A percentile compares a stretch with the other conserved stretches of the same genome.
phyloP scores from a whole-genome alignment of 176 grass and related monocot genomes.

The Coix lacrymajobi region DNA sequence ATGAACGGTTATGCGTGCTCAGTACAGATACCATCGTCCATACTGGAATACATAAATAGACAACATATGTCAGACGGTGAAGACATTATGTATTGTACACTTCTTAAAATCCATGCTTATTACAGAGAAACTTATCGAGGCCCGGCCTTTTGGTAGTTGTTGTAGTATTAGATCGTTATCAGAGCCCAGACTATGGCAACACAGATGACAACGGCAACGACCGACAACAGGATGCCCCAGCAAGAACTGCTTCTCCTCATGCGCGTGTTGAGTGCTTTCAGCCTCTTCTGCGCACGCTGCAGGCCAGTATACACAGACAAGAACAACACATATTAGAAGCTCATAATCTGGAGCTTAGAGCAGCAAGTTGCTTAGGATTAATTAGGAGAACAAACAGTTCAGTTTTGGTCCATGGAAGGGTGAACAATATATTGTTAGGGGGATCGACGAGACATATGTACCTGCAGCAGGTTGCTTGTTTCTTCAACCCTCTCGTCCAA shows the following conservation, averaged over 20 bases:
- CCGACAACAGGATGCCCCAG: constrained; percentile 31
- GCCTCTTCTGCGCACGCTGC: constrained; percentile 47
- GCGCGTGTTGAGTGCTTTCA: constrained; percentile 46
- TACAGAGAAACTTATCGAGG: background rate
- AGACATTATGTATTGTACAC: background rate
- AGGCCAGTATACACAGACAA: background rate
- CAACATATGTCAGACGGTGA: background rate
- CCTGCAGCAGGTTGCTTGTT: constrained; percentile 49
- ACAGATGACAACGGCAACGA: constrained; percentile 39
- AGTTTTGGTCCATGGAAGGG: background rate
- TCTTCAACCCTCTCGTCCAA: constrained; percentile 51
- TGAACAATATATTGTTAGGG: background rate
- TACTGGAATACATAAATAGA: background rate
- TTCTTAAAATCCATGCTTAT: background rate
- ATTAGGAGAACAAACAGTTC: no score
- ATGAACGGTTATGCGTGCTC: no score
- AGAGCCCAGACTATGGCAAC: constrained; percentile 36
- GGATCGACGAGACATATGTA: background rate
- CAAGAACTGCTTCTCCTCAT: constrained; percentile 44
- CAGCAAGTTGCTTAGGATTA: background rate
- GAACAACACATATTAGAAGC: background rate
- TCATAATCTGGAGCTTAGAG: background rate
- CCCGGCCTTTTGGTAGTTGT: background rate
- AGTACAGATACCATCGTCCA: no score
- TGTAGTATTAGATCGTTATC: constrained; percentile 19